Conservation (phyloP, 2,329 filamentous ascomycete species). For the Colletotrichum noveboracense region DNA sequence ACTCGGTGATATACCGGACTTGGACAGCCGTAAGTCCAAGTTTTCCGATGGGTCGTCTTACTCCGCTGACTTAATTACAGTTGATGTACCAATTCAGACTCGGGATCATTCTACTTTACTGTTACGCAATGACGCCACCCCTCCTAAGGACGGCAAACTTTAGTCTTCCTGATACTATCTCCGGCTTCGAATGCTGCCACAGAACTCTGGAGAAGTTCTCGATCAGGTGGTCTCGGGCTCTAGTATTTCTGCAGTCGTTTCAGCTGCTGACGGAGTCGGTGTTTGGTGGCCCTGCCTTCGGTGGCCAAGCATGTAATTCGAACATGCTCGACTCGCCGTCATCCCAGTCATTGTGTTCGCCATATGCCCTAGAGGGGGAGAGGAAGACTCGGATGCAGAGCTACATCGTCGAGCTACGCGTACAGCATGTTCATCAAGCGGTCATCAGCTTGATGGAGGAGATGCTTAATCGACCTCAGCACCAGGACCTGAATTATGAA, state of each 20-base stretch:
- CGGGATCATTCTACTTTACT: not conserved
- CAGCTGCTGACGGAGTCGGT: not conserved
- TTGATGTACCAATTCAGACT: not conserved
- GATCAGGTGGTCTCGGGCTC: not conserved
- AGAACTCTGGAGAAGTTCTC: not conserved
- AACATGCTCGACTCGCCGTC: not conserved
- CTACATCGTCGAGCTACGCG: not conserved
- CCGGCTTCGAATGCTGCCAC: not conserved
- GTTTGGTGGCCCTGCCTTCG: not conserved
- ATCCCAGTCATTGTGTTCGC: not conserved
- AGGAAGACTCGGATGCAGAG: not conserved
- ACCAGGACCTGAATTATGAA: not conserved
- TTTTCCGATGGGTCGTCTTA: rapidly evolving
- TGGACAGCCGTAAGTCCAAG: not conserved
- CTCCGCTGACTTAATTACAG: not conserved
- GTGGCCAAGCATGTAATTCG: not conserved
- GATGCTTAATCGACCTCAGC: not conserved
- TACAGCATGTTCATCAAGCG: not conserved
- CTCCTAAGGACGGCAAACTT: not conserved
- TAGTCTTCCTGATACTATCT: not conserved
- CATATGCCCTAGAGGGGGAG: not conserved
- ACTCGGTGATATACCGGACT: not conserved
- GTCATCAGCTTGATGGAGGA: not conserved
- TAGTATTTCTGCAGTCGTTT: not conserved
- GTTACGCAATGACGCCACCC: not conserved